Evolutionary conservation across 345 rosid genomes (phyloP).

Genomic region (Eutrema japonicum): DNA sequence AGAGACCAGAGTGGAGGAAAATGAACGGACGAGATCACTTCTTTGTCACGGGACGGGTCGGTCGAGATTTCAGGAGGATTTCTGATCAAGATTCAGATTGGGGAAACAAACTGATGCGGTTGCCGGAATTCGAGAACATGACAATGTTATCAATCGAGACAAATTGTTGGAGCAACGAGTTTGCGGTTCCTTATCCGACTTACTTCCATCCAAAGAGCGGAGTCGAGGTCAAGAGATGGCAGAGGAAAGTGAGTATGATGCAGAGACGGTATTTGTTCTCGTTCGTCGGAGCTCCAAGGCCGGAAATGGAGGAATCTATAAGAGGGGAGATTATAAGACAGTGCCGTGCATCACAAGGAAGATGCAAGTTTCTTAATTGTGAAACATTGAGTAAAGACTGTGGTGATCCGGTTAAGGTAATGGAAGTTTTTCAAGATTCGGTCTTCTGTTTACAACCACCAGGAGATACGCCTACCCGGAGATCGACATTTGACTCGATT

Average conservation of each 20-base stretch:
- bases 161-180: slow-evolving; percentile 37
- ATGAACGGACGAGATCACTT: slow-evolving; percentile 52
- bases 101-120: slow-evolving; percentile 52
- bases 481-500: slow-evolving; percentile 60
- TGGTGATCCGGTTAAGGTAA: slow-evolving; percentile 47
- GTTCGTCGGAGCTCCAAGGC: slow-evolving; percentile 46
- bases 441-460: slow-evolving; percentile 60
- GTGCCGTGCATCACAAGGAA: slow-evolving; percentile 42
- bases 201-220: slow-evolving; percentile 48
- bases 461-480: slow-evolving; percentile 66
- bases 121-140: slow-evolving; percentile 48
- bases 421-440: slow-evolving; percentile 46
- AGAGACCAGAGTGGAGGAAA: slow-evolving; percentile 50
- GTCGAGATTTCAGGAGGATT: slow-evolving; percentile 44
- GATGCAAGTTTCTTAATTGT: slow-evolving; percentile 52
- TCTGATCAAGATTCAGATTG: slow-evolving; percentile 43
- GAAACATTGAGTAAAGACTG: slow-evolving; percentile 32
- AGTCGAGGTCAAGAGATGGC: slow-evolving; percentile 46
- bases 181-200: slow-evolving; percentile 54
- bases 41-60: slow-evolving; percentile 49
- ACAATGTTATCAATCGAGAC: slow-evolving; percentile 49
- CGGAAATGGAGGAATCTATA: slow-evolving; percentile 37
- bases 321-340: slow-evolving; percentile 51
- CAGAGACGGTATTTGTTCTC: slow-evolving; percentile 42
- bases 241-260: slow-evolving; percentile 36